Base-by-base conservation (phyloP, 83 land plant species). In the Picea engelmannii region DNA sequence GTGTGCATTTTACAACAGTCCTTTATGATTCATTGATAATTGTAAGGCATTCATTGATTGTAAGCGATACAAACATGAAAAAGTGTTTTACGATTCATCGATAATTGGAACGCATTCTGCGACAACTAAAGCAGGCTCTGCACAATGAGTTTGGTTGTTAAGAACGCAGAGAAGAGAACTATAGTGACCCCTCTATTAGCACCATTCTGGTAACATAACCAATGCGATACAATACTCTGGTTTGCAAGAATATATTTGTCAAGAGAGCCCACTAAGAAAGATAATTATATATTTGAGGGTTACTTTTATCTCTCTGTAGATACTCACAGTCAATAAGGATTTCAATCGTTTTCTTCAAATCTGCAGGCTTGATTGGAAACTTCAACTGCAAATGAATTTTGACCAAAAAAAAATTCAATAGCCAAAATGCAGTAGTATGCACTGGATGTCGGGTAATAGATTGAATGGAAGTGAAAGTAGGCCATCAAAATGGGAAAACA, bases 231-330 rank as follows among this genome's bases (percentile, higher is more conserved):
- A 74, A 49, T 20, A 25, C 23, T 71, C 4, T 12, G 24, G 49
- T 59, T 49, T 49, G 27, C 73, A 68, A 74, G 52, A 21, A 35
- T 13, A 49, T 74, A 5, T 4, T 15, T 12, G 52, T 49, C 78
- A 74, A 3, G 25, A 74, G 49, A 74, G 42, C 31, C 24, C 16
- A 23, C 85, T 88, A 98, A 1, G 99, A 96, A 83, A 98, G 85
- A 86, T 98, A 98, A 61, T 64, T 64, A 80, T 98, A 98, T 67
- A 98, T 96, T 82, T 98, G 38, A 35, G 38, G 38, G 38, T 35
- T 35, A 35, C 3, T 35, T 35, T 35, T 35, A 35, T 35, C 38
- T 35, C 38, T 35, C 2, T 35, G 0, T 2, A 35, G 2, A 35
- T 35, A 35, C 38, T 35, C 38, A 35, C 38, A 2, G 2, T 35